phyloP scores from a whole-genome alignment of 768 basidiomycete species.

The Cubamyces sp. region DNA sequence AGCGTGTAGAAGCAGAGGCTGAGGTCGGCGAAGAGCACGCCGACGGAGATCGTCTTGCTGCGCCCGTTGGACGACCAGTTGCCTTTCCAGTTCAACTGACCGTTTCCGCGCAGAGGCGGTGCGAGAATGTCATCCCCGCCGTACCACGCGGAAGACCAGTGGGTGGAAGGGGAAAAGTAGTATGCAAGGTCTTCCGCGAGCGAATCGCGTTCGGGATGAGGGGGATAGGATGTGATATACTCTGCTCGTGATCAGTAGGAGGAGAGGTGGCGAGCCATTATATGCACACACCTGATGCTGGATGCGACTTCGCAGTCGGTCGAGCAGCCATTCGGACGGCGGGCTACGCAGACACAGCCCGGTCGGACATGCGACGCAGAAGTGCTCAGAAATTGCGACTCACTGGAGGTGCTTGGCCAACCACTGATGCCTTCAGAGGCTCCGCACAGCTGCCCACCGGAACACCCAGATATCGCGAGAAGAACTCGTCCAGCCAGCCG shows the following conservation, averaged over 20 bases:
- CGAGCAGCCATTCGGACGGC: neutral
- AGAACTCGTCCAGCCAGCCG: conserved; percentile 82
- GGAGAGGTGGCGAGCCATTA: no score
- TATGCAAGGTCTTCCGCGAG: conserved; percentile 47
- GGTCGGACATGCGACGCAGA: neutral
- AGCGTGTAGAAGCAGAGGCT: conserved; percentile 54
- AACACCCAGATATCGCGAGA: conserved; percentile 49
- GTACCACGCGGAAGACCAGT: conserved; percentile 51
- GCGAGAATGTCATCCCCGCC: conserved; percentile 33
- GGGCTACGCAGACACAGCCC: conserved; percentile 1
- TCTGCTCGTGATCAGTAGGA: neutral
- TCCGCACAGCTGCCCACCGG: conserved; percentile 6
- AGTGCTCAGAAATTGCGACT: neutral
- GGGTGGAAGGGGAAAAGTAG: conserved; percentile 47
- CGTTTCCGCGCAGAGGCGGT: conserved; percentile 36
- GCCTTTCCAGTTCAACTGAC: conserved; percentile 24
- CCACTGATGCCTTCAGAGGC: conserved; percentile 16
- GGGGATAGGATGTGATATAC: conserved; percentile 39
- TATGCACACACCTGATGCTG: neutral
- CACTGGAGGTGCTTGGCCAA: conserved; percentile 13
- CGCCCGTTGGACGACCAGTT: conserved; percentile 37
- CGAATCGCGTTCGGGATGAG: conserved; percentile 38
- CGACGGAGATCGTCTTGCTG: conserved; percentile 39
- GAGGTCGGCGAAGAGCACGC: conserved; percentile 52
- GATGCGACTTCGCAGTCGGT: neutral